These are phyloP conservation scores for Stipa capillata DNA, from an alignment of 176 grass and related monocot species.

Conservation along the genomic window DNA sequence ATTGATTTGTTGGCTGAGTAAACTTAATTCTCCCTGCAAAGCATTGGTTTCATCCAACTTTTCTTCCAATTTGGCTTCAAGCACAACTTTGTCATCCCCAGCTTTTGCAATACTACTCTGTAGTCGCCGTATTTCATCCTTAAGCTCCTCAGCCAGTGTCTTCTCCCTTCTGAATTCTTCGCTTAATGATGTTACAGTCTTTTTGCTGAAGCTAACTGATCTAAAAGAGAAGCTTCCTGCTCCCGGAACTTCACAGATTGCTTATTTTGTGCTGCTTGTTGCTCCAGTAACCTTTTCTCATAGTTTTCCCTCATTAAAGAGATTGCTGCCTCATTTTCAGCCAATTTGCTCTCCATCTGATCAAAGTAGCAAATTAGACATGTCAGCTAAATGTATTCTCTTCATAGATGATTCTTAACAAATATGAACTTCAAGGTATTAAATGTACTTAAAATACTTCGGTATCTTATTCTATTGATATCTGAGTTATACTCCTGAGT, in stretches of 20 bases:
- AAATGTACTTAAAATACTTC: slow-evolving; percentile 19
- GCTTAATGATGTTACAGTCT: slow-evolving; percentile 40
- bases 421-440: not conserved
- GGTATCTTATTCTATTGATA: not conserved
- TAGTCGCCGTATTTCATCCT: slow-evolving; percentile 61
- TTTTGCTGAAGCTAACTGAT: slow-evolving; percentile 60
- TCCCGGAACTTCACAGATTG: slow-evolving; percentile 61
- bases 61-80: slow-evolving; percentile 65
- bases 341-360: slow-evolving; percentile 75
- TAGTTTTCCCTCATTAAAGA: slow-evolving; percentile 64
- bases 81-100: slow-evolving; percentile 44
- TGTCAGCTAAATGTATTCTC: slow-evolving; percentile 5
- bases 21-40: slow-evolving; percentile 61
- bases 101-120: slow-evolving; percentile 46
- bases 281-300: slow-evolving; percentile 53
- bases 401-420: not conserved
- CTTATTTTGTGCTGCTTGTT: slow-evolving; percentile 57
- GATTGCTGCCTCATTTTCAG: slow-evolving; percentile 62
- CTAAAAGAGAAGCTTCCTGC: slow-evolving; percentile 55
- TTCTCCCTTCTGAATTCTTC: slow-evolving; percentile 64
- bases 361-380: slow-evolving; percentile 16
- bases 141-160: slow-evolving; percentile 53
- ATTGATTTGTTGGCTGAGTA: slow-evolving; percentile 48
- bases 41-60: slow-evolving; percentile 41
- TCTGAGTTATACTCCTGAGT: not conserved